Evolutionary conservation across 805 yeast species (phyloP).

Genomic region (Limtongia smithiae): DNA sequence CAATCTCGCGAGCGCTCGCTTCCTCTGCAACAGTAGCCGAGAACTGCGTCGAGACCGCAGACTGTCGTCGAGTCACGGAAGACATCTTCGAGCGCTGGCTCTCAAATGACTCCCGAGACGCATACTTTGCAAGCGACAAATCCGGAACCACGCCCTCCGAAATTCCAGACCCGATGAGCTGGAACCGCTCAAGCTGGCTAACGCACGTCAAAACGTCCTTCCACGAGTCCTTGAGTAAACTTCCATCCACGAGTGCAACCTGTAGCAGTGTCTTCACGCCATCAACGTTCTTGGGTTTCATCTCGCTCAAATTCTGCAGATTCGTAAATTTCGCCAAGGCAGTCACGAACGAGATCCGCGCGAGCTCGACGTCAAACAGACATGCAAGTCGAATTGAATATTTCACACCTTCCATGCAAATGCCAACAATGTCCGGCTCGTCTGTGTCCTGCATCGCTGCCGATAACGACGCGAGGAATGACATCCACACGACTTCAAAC

Average conservation of each 20-base stretch:
- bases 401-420: slow-evolving; percentile 80
- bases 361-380: slow-evolving; percentile 75
- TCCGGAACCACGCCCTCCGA: slow-evolving; percentile 84
- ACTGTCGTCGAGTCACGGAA: slow-evolving; percentile 6
- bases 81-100: slow-evolving; percentile 23
- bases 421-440: slow-evolving; percentile 55
- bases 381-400: slow-evolving; percentile 80
- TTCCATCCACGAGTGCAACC: slow-evolving; percentile 77
- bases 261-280: slow-evolving; percentile 74
- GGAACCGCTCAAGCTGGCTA: slow-evolving; percentile 88
- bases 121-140: slow-evolving; percentile 68
- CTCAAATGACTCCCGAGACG: slow-evolving; percentile 36
- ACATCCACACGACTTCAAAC: slow-evolving; percentile 96
- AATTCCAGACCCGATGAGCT: slow-evolving; percentile 80
- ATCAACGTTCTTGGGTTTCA: slow-evolving; percentile 72
- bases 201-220: slow-evolving; percentile 72
- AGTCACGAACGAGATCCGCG: slow-evolving; percentile 83
- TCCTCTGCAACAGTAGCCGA: slow-evolving; percentile 37
- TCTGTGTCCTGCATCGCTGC: slow-evolving; percentile 89
- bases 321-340: slow-evolving; percentile 86
- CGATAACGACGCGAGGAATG: slow-evolving; percentile 87
- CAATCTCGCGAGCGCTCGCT: slow-evolving; percentile 37
- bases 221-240: slow-evolving; percentile 74
- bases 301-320: slow-evolving; percentile 70
- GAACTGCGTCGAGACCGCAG: slow-evolving; percentile 14